Percentiles rank a stretch among this genome's conserved stretches.
Conservation (phyloP, 768 basidiomycete genomes). For the Pholiota microspora region DNA sequence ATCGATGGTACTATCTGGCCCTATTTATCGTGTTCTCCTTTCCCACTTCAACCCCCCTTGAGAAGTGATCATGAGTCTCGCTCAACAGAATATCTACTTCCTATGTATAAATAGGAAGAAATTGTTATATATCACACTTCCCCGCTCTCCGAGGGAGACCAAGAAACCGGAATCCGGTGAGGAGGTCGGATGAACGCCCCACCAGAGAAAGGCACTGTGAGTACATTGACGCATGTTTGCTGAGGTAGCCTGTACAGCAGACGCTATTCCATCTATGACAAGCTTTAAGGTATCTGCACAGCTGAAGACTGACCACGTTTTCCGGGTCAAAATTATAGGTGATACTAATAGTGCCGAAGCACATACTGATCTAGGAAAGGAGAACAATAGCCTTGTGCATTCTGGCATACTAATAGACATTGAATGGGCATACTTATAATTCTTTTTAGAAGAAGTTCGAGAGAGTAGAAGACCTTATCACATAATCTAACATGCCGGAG, state of each 20-base stretch:
- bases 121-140: neutral
- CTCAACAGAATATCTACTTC: neutral
- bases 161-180: neutral
- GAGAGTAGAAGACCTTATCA: neutral
- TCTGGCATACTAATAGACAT: too few relatives aligned
- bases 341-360: neutral
- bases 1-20: neutral
- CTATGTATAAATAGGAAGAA: neutral
- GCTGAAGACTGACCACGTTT: neutral
- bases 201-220: neutral
- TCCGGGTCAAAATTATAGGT: neutral
- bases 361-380: neutral
- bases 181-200: neutral
- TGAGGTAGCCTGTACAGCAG: neutral
- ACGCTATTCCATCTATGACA: neutral
- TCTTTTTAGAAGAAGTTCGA: neutral
- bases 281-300: neutral
- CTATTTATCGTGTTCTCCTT: neutral
- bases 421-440: neutral
- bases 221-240: neutral
- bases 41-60: neutral
- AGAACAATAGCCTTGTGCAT: too few relatives aligned
- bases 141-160: slow-evolving; percentile 2
- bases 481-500: neutral
- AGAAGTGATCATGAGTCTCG: neutral